These are phyloP conservation scores for Kwoniella pini DNA, from an alignment of 768 basidiomycete genomes.

Conservation along the genomic window DNA sequence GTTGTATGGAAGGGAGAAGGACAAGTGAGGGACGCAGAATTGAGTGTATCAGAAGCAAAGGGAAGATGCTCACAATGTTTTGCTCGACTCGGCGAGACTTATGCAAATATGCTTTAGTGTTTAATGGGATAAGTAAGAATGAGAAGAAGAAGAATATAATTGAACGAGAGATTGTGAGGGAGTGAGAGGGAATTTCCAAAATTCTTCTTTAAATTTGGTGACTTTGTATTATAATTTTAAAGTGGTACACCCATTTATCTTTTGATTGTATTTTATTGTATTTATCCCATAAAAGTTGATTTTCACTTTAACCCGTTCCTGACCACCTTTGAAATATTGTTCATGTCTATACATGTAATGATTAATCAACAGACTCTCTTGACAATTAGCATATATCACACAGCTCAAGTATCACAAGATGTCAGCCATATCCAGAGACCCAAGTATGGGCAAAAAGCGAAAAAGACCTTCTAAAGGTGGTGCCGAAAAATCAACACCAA, in stretches of 20 bases:
- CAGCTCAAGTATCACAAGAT: constrained; percentile 6
- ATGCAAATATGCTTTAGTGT: neutral
- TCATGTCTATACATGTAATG: neutral
- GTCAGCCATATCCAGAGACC: constrained; percentile 30
- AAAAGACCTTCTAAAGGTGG: constrained; percentile 37
- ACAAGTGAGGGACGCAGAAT: neutral
- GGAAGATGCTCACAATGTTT: neutral
- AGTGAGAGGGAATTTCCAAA: constrained; percentile 11
- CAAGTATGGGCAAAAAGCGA: constrained; percentile 40
- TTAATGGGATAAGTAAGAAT: neutral
- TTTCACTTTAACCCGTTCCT: neutral
- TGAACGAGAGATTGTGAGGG: constrained; percentile 4
- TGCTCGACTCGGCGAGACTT: constrained; percentile 18
- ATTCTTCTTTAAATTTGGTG: constrained; percentile 19
- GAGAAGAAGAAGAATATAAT: constrained; percentile 3
- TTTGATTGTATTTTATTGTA: constrained; percentile 4
- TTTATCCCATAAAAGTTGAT: constrained; percentile 35
- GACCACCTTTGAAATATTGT: neutral
- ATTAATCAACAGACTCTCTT: too few species aligned
- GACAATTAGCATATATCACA: too few species aligned
- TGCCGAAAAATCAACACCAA: constrained; percentile 2
- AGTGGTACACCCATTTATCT: constrained; percentile 16
- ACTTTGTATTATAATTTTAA: neutral
- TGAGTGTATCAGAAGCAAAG: neutral
- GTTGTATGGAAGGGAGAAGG: constrained; percentile 10